Percentiles rank a stretch among this genome's conserved stretches.
Conservation (phyloP, 139 green algal genomes). For the Chlorella sp. region DNA sequence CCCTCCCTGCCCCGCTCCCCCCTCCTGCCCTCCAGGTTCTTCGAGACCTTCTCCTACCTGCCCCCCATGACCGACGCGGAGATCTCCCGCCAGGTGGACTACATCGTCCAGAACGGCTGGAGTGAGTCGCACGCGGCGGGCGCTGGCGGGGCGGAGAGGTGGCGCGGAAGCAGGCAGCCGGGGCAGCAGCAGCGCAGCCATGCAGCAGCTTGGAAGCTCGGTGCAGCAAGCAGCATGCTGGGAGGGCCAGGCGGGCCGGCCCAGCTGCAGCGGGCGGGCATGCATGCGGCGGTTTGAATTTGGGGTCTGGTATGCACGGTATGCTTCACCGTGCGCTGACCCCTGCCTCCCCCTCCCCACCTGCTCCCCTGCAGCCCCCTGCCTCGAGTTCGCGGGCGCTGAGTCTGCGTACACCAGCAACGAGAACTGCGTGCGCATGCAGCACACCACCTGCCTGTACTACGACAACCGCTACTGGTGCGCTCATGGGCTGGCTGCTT, state of each 20-base stretch:
- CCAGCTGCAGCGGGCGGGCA: too few species aligned
- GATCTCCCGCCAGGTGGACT: constrained; percentile 95
- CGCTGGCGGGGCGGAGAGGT: too few species aligned
- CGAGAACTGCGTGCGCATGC: constrained; percentile 70
- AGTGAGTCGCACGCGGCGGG: constrained; percentile 3
- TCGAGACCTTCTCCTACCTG: constrained; percentile 99
- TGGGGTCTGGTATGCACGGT: too few species aligned
- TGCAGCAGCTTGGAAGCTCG: background rate
- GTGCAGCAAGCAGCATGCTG: background rate
- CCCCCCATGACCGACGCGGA: constrained; percentile 89
- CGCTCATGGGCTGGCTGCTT: too few species aligned
- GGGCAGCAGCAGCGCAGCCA: background rate
- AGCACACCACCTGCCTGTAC: constrained; percentile 65
- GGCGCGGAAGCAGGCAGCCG: too few species aligned
- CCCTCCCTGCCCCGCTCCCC: background rate
- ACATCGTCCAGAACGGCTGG: constrained; percentile 91
- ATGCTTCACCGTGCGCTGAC: too few species aligned
- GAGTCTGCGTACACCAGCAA: constrained; percentile 76
- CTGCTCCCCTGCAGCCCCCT: constrained; percentile 59
- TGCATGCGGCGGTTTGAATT: too few species aligned
- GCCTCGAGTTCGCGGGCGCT: constrained; percentile 93
- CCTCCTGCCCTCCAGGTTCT: constrained; percentile 74
- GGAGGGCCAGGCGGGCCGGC: too few species aligned
- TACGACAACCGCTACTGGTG: constrained; percentile 97
- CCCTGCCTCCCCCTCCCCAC: background rate